Evolutionary conservation across 768 basidiomycete genomes (phyloP).

Genomic region (Boletus subcaerulescens): DNA sequence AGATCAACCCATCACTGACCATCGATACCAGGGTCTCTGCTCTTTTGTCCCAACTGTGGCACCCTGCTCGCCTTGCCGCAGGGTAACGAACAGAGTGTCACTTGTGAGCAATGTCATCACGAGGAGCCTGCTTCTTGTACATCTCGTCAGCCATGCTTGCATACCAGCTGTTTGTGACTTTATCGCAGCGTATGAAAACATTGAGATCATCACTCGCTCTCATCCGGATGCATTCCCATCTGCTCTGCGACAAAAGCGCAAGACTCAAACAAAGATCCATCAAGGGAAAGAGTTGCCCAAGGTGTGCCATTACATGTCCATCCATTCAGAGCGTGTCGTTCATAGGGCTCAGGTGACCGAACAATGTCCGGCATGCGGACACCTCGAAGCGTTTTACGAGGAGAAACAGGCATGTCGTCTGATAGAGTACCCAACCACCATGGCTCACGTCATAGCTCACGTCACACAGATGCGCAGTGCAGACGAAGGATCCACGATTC

Average conservation of each 20-base stretch:
- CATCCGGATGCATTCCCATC: slow-evolving; percentile 96
- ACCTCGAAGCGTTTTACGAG: slow-evolving; percentile 83
- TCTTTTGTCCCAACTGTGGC: slow-evolving; percentile 94
- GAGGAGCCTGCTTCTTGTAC: slow-evolving; percentile 86
- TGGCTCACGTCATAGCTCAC: background rate
- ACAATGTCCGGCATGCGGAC: slow-evolving; percentile 84
- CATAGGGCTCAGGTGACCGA: slow-evolving; percentile 65
- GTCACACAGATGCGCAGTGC: slow-evolving; percentile 71
- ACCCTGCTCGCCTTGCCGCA: slow-evolving; percentile 82
- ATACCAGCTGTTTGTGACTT: background rate
- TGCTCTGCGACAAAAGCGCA: slow-evolving; percentile 77
- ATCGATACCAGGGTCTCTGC: slow-evolving; percentile 64
- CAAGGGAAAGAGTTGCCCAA: slow-evolving; percentile 65
- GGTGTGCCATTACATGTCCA: slow-evolving; percentile 46
- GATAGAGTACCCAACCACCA: background rate
- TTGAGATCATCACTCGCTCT: slow-evolving; percentile 84
- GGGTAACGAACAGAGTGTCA: slow-evolving; percentile 69
- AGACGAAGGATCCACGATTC: slow-evolving; percentile 91
- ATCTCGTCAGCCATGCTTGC: slow-evolving; percentile 30
- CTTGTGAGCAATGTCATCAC: slow-evolving; percentile 86
- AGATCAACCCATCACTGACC: background rate
- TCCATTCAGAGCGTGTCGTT: background rate
- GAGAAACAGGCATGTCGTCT: slow-evolving; percentile 68
- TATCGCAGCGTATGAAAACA: slow-evolving; percentile 82
- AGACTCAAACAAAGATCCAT: slow-evolving; percentile 83